A percentile compares a stretch with the other conserved stretches of the same genome.
Evolutionary conservation across 768 basidiomycete genomes (phyloP).

Genomic region (Podaxis mareebaensis): DNA sequence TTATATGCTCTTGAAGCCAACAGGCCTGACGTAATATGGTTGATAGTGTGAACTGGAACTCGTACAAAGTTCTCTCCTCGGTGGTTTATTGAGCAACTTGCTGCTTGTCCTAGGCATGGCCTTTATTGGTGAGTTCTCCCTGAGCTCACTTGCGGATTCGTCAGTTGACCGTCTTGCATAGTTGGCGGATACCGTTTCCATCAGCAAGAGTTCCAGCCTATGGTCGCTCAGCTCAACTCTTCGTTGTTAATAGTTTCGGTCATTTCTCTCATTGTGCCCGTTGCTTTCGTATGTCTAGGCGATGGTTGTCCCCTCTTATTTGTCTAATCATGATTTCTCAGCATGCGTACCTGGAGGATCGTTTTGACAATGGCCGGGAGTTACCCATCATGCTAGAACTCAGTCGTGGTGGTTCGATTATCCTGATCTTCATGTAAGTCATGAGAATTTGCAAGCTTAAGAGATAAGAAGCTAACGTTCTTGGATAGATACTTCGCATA

Average conservation of each 20-base stretch:
- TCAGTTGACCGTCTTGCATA: conserved; percentile 12
- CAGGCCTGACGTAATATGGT: conserved; percentile 21
- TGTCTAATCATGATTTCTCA: conserved; percentile 15
- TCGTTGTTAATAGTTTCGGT: conserved; percentile 70
- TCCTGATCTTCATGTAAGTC: conserved; percentile 45
- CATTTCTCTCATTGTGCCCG: conserved; percentile 66
- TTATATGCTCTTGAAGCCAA: background rate
- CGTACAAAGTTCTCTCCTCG: conserved; percentile 53
- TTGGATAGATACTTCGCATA: conserved; percentile 29
- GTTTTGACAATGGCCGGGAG: conserved; percentile 36
- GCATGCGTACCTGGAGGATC: conserved; percentile 38
- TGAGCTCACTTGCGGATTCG: conserved; percentile 26
- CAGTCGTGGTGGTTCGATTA: conserved; percentile 48
- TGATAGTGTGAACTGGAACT: conserved; percentile 50
- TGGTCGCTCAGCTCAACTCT: conserved; percentile 65
- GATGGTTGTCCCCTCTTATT: conserved; percentile 21
- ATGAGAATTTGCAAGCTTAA: background rate
- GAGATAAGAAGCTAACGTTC: background rate
- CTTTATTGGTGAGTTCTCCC: conserved; percentile 74
- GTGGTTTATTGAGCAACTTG: conserved; percentile 63
- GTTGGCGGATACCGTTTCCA: conserved; percentile 51
- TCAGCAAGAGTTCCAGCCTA: conserved; percentile 54
- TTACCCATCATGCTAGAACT: conserved; percentile 42
- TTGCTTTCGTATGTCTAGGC: conserved; percentile 48
- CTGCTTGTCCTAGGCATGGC: conserved; percentile 85